Evolutionary conservation across 108 stramenopile genomes (phyloP), one percentile per base, ranked within the genome.

Genomic region (Discostella pseudostelligera): DNA sequence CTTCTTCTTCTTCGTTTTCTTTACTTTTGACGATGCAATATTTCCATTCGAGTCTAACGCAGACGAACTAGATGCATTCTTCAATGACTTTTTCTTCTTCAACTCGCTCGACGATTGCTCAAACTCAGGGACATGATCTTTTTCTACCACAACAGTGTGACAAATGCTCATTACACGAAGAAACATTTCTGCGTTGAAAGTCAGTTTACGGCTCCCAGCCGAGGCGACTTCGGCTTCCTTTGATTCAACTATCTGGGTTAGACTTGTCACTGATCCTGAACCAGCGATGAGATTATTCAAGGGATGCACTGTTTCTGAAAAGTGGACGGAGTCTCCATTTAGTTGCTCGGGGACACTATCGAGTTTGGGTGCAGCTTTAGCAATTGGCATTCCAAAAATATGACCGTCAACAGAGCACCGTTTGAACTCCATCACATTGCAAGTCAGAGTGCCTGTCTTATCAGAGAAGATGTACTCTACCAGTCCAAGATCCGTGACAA

Each of bases 381-480:
- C 78, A 39, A 94, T 73, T 26, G 89, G 90, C 50, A 82, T 76
- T 16, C 97, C 98, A 70, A 93, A 98, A 12, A 88, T 43, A 48
- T 69, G 66, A 39, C 94, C 95, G 56, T 88, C 93, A 28, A 97
- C 89, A 25, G 90, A 92, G 66, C 93, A 97, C n/a, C 95, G 81
- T 62, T 94, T 95, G 73, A 99, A 97, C 54, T 91, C 80, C 99
- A 99, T 99, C 6, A 97, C 86, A 69, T 99, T 99, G 45, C 88
- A 92, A 11, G 99, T 99, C 48, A 99, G 74, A 16, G 99, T 99
- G 16, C 99, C 99, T 19, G 96, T 97, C 63, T 97, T 97, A 66
- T 97, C 96, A 0, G 89, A 89, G 71, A 99, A 99, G 16, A 99
- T 81, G 72, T 99, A 96, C 62, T 95, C 74, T 20, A 99, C 84